phyloP scores from a whole-genome alignment of 1,284 basidiomycete genomes.

The Pterulicium gracile region DNA sequence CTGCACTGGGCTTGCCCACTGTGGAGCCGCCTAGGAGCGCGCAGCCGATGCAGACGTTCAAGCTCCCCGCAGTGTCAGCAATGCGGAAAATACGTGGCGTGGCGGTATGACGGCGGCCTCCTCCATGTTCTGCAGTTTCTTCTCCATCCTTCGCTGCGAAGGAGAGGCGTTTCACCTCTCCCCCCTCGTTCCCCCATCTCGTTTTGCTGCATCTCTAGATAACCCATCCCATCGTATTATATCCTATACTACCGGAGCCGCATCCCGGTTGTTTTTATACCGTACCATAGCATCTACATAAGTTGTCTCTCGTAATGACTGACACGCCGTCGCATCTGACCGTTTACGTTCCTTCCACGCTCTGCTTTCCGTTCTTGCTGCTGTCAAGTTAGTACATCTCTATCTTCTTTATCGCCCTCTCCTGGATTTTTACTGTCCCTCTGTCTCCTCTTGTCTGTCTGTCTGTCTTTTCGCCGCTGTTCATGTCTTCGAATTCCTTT shows the following conservation, averaged over 20 bases:
- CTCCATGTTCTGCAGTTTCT: not conserved
- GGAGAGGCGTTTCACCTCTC: not conserved
- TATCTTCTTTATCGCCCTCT: not conserved
- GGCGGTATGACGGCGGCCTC: constrained; percentile 5
- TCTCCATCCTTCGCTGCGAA: not conserved
- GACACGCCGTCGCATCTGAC: not conserved
- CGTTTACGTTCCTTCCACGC: not conserved
- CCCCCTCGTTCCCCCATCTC: not conserved
- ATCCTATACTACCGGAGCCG: too few relatives aligned
- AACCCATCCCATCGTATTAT: too few relatives aligned
- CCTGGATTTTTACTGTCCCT: not conserved
- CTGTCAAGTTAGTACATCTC: not conserved
- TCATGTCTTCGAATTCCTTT: too few relatives aligned
- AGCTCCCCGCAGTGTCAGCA: constrained; percentile 15
- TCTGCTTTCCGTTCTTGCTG: not conserved
- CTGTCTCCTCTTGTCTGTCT: too few relatives aligned
- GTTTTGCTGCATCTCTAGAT: not conserved
- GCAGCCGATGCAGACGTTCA: constrained; percentile 34
- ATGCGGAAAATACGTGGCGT: constrained; percentile 3
- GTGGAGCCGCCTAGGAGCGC: constrained; percentile 34
- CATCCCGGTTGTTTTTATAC: too few relatives aligned
- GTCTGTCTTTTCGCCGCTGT: too few relatives aligned
- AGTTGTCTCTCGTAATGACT: too few relatives aligned
- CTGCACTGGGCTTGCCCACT: constrained; percentile 13
- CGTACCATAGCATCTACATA: too few relatives aligned